Percentiles rank a stretch among this genome's conserved stretches.
Evolutionary conservation across 441 rosid species (phyloP).

Genomic region (Erodium moschatum): DNA sequence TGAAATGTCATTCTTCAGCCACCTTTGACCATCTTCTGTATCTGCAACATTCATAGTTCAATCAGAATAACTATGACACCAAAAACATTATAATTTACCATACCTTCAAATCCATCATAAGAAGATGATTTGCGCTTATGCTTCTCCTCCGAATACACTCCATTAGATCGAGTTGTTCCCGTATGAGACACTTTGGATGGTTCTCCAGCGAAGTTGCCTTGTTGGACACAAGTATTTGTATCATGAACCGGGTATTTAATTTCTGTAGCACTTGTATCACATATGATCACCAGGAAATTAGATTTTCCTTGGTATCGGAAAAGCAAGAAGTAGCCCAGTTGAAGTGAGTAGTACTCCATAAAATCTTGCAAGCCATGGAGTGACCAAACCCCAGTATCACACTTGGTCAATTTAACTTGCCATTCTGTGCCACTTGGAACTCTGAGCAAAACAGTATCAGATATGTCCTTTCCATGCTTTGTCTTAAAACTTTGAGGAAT

Average conservation of each 20-base stretch:
- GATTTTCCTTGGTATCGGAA: constrained; percentile 3
- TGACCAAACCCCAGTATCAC: constrained; percentile 7
- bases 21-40: constrained; percentile 1
- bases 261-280: constrained; percentile 10
- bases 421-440: constrained; percentile 2
- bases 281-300: not conserved
- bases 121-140: not conserved
- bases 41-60: not conserved
- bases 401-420: not conserved
- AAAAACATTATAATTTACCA: too few species aligned
- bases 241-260: not conserved
- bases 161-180: not conserved
- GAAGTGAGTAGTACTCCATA: constrained; percentile 4
- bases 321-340: constrained; percentile 8
- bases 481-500: not conserved
- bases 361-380: constrained; percentile 7
- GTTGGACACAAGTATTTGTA: too few species aligned
- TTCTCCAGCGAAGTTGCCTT: not conserved
- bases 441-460: not conserved
- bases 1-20: too few species aligned
- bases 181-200: not conserved
- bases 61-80: too few species aligned
- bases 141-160: not conserved
- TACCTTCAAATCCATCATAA: constrained; percentile 1
- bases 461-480: not conserved